Evolutionary conservation across 2,329 filamentous ascomycete genomes (phyloP).

Genomic region (Coniochaeta prunicola): DNA sequence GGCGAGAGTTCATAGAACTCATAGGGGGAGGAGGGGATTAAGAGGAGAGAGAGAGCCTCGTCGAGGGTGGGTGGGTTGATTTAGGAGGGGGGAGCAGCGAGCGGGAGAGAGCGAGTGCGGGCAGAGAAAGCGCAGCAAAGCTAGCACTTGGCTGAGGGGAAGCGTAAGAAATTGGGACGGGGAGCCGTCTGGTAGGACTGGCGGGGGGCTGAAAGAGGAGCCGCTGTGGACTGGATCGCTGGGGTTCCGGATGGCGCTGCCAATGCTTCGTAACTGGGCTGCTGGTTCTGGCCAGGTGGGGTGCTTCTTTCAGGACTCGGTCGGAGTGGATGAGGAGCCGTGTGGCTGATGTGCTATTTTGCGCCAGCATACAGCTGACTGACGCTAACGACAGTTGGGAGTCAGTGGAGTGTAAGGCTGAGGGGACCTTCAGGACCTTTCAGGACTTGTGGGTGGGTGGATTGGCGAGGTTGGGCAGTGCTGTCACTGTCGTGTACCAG

Average conservation of each 20-base stretch:
- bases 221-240: not conserved
- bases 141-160: slow-evolving; percentile 5
- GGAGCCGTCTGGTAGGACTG: not conserved
- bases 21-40: slow-evolving; percentile 41
- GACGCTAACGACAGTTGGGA: not conserved
- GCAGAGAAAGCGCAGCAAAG: slow-evolving; percentile 9
- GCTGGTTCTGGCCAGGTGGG: not conserved
- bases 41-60: slow-evolving; percentile 20
- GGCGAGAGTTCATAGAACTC: slow-evolving; percentile 74
- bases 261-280: not conserved
- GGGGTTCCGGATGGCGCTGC: not conserved
- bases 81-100: slow-evolving; percentile 10
- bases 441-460: not conserved
- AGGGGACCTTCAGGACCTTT: not conserved
- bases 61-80: slow-evolving; percentile 24
- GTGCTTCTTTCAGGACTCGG: not conserved
- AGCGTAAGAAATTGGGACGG: slow-evolving; percentile 3
- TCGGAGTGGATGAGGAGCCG: not conserved
- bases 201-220: not conserved
- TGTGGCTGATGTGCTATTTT: not conserved
- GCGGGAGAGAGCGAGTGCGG: slow-evolving; percentile 12
- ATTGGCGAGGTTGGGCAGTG: not conserved
- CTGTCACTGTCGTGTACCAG: not conserved
- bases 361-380: not conserved
- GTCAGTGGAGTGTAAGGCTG: not conserved